These are phyloP conservation scores for Penicillium atrosanguineum DNA, from an alignment of 495 filamentous ascomycete species.

Conservation along the genomic window DNA sequence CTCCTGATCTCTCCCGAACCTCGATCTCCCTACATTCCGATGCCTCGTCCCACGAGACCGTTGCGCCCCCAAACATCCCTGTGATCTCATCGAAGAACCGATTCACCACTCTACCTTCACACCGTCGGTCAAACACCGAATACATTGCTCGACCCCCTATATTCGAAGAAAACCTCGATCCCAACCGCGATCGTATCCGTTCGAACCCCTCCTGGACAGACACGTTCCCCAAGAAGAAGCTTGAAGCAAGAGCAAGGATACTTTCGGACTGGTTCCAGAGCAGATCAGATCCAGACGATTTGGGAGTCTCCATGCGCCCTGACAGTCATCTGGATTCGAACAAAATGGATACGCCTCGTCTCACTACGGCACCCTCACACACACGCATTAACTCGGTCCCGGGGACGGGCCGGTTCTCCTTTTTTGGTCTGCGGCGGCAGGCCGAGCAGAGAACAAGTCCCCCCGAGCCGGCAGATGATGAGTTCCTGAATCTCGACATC, in stretches of 20 bases:
- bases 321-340: constrained; percentile 22
- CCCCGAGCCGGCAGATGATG: constrained; percentile 51
- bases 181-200: constrained; percentile 15
- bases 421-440: constrained; percentile 38
- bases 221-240: constrained; percentile 39
- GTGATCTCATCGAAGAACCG: constrained; percentile 14
- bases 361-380: constrained; percentile 26
- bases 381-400: constrained; percentile 37
- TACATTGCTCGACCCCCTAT: constrained; percentile 32
- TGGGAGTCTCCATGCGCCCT: constrained; percentile 30
- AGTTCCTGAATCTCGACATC: constrained; percentile 65
- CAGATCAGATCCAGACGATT: constrained; percentile 45
- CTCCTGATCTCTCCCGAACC: constrained; percentile 15
- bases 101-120: constrained; percentile 26
- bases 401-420: constrained; percentile 33
- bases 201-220: constrained; percentile 26
- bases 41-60: constrained; percentile 23
- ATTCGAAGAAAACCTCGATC: constrained; percentile 18
- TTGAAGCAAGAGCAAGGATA: constrained; percentile 40
- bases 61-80: constrained; percentile 23
- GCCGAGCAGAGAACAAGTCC: constrained; percentile 22
- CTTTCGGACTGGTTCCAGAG: constrained; percentile 54
- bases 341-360: constrained; percentile 17
- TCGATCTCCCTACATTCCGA: constrained; percentile 29
- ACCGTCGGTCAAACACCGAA: constrained; percentile 45